Percentiles rank a stretch among this genome's conserved stretches.
These are phyloP conservation scores for Croton setiger DNA, from an alignment of 441 rosid genomes.

Conservation along the genomic window DNA sequence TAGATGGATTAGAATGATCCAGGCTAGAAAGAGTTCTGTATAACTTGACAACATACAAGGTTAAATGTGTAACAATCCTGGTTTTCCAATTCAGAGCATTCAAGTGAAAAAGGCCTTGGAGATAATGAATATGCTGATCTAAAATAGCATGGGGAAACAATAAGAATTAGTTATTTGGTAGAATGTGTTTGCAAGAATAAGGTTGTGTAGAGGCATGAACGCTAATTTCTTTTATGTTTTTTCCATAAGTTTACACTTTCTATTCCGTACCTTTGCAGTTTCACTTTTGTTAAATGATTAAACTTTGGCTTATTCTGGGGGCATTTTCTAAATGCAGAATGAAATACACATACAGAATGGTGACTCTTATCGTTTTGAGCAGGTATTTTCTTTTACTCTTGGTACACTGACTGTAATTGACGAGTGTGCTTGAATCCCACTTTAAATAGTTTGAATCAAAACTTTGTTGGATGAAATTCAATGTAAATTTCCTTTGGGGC, in stretches of 20 bases:
- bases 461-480: not conserved
- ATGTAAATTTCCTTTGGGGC: not conserved
- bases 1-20: no score
- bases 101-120: no score
- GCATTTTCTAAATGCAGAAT: conserved; percentile 49
- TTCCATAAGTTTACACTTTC: not conserved
- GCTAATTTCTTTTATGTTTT: not conserved
- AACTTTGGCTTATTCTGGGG: not conserved
- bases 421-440: not conserved
- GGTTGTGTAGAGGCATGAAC: no score
- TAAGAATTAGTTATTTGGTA: no score
- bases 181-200: no score
- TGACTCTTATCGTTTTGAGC: conserved; percentile 80
- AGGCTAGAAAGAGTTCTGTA: no score
- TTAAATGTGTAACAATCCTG: no score
- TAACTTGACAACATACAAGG: no score
- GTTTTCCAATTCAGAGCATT: no score
- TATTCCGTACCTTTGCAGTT: not conserved
- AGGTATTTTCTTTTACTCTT: conserved; percentile 43
- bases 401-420: not conserved
- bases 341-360: conserved; percentile 77
- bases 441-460: not conserved
- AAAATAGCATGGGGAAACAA: no score
- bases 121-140: no score
- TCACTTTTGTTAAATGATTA: not conserved